These are phyloP conservation scores for Alternaria infectoria DNA, from an alignment of 2,329 filamentous ascomycete genomes.

Conservation along the genomic window DNA sequence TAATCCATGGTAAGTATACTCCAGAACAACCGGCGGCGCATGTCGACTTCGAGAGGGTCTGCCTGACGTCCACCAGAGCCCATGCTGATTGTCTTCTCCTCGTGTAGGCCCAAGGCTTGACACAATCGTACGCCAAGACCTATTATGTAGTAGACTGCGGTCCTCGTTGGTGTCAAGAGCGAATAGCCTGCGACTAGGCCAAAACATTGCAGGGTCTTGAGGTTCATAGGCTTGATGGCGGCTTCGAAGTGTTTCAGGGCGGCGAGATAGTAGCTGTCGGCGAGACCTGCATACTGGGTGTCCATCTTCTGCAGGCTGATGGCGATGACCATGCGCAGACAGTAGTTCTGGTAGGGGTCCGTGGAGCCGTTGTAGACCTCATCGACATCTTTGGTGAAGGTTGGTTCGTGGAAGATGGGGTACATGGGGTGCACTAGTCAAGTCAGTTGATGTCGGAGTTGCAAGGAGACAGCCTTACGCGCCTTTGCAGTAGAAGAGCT, in stretches of 20 bases:
- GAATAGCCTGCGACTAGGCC: slow-evolving; percentile 90
- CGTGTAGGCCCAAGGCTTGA: slow-evolving; percentile 84
- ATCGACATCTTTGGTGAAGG: slow-evolving; percentile 76
- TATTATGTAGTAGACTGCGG: slow-evolving; percentile 90
- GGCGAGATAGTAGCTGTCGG: slow-evolving; percentile 92
- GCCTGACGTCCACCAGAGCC: slow-evolving; percentile 65
- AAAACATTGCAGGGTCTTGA: slow-evolving; percentile 89
- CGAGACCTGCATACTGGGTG: slow-evolving; percentile 86
- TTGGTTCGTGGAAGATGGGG: slow-evolving; percentile 83
- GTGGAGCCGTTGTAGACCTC: slow-evolving; percentile 78
- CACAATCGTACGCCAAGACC: slow-evolving; percentile 86
- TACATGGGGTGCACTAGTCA: slow-evolving; percentile 81
- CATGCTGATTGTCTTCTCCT: slow-evolving; percentile 83
- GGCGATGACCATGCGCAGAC: slow-evolving; percentile 88
- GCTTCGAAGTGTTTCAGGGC: slow-evolving; percentile 84
- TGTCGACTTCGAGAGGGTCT: slow-evolving; percentile 80
- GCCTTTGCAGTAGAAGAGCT: slow-evolving; percentile 88
- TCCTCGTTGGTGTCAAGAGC: slow-evolving; percentile 86
- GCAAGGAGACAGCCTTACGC: slow-evolving; percentile 11
- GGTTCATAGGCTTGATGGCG: slow-evolving; percentile 84
- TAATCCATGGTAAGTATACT: slow-evolving; percentile 87
- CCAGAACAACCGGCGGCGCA: slow-evolving; percentile 89
- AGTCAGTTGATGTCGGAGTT: slow-evolving; percentile 18
- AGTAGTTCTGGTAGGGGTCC: slow-evolving; percentile 86
- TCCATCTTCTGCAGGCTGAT: slow-evolving; percentile 94